Evolutionary conservation across 2,329 filamentous ascomycete species (phyloP), one percentile per base, ranked within the genome.

Genomic region (Talaromyces sp.): DNA sequence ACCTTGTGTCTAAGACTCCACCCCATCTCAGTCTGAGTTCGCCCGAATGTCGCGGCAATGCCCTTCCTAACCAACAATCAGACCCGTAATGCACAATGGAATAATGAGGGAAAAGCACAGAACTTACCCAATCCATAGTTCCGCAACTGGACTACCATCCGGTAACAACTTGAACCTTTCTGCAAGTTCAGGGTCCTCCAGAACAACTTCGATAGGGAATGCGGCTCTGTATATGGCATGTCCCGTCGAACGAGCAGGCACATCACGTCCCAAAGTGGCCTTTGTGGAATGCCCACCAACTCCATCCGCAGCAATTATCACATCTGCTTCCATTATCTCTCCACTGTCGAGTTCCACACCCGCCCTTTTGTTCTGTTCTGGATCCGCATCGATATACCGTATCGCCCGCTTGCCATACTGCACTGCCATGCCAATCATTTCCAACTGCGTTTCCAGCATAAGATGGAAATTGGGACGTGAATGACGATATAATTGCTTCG

Each of bases 251-350:
- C 66, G 67, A 4, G 72, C 72, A 17, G 64, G 65, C 2, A 69
- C 60, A 1, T 70, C 63, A 5, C 67, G 63, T 7, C 72, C 71
- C 17, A 66, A 67, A 8, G 71, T 68, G 38, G 71, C 53, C 13
- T 25, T 65, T 53, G 69, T 68, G 2, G 70, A 72, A 40, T 70
- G 72, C n/a, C 72, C 71, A 47, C 74, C 72, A 34, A 76, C 69
- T 7, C 74, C 74, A 58, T 76, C 75, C 2, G 74, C 73, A 7
- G 74, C 73, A 47, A 77, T 67, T 1, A 77, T 67, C 6, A 76
- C 65, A 29, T 76, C 73, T 22, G 73, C 73, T 1, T 70, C 70
- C 5, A 72, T 63, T 7, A 61, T 67, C 19, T 72, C 67, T 1
- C 70, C 69, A 25, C 66, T 67, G 0, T 68, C 60, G 7, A 73